These are phyloP conservation scores for Silene noctiflora DNA, from an alignment of 179 eudicot species.

Conservation along the genomic window DNA sequence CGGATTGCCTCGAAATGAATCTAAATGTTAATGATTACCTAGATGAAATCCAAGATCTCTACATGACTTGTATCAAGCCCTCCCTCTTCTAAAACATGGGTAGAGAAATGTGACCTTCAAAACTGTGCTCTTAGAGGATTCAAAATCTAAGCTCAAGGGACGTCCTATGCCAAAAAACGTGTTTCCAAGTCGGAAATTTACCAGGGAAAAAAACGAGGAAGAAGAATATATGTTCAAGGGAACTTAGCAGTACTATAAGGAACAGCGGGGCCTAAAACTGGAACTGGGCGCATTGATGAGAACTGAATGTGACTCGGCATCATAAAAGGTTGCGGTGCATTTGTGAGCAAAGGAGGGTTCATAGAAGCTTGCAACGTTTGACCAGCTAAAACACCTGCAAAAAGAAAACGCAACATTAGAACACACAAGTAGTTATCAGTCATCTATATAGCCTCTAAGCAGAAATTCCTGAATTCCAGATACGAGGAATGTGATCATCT, in stretches of 20 bases:
- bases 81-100: constrained; percentile 33
- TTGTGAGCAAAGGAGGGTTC: constrained; percentile 43
- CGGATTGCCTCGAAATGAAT: no score
- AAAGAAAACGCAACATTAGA: constrained; percentile 16
- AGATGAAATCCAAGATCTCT: constrained; percentile 1
- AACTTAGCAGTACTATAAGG: constrained; percentile 47
- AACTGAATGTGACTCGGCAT: constrained; percentile 49
- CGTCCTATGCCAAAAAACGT: constrained; percentile 21
- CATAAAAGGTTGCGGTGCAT: constrained; percentile 45
- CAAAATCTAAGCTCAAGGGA: constrained; percentile 12
- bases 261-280: constrained; percentile 45
- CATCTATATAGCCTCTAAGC: no score
- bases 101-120: constrained; percentile 26
- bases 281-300: constrained; percentile 43
- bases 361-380: constrained; percentile 50
- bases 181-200: not conserved
- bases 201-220: not conserved
- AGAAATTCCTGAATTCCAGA: no score
- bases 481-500: no score
- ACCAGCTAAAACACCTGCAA: constrained; percentile 37
- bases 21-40: not conserved
- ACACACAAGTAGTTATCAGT: not conserved
- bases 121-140: constrained; percentile 17
- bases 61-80: constrained; percentile 19
- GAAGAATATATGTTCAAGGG: constrained; percentile 29